Base-by-base conservation (phyloP, 1,284 basidiomycete species). In the Boletus sp. region DNA sequence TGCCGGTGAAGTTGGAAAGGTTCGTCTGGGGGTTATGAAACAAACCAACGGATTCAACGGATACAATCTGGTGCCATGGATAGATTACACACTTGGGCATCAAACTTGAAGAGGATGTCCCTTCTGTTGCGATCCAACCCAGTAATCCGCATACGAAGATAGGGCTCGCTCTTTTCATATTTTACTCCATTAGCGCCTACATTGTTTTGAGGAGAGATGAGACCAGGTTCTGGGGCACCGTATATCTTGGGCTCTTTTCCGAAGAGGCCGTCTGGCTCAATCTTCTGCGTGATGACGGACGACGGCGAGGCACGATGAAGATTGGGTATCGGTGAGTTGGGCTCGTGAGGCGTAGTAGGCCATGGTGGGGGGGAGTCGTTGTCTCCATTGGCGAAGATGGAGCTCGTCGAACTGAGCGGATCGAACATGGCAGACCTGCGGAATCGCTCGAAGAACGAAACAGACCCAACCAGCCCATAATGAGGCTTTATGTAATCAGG, bases 51-150 rank as follows among this genome's bases (percentile, higher is more conserved):
- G 0, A 27, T 36, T 45, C 10, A 42, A 27, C 8, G 22, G 9
- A 37, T 20, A 20, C 1, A 14, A 45, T 17, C 19, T 10, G 7
- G 27, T 29, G 44, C 20, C 19, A 39, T 25, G 35, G 30, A 30
- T 33, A 37, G 1, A 26, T 17, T 42, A 50, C 79, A 60, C 54
- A 93, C 94, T 76, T 94, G 91, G 14, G 91, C 91, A 69, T 97
- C 94, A 54, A 96, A 82, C 59, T 91, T 84, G 64, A 97, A 76
- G 58, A 96, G 80, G 46, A 94, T 84, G 62, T 97, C 94, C 60
- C 93, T 81, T 65, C 91, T 78, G 71, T 96, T 96, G 69, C 94
- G 81, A 70, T 97, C 94, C 60, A 97, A 69, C 13, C 84, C 88
- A 10, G 89, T 88, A 52, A 97, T 88, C 61, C 91, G 78, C 39